Evolutionary conservation across 345 rosid genomes (phyloP).

Genomic region (Gossypium thurberi): DNA sequence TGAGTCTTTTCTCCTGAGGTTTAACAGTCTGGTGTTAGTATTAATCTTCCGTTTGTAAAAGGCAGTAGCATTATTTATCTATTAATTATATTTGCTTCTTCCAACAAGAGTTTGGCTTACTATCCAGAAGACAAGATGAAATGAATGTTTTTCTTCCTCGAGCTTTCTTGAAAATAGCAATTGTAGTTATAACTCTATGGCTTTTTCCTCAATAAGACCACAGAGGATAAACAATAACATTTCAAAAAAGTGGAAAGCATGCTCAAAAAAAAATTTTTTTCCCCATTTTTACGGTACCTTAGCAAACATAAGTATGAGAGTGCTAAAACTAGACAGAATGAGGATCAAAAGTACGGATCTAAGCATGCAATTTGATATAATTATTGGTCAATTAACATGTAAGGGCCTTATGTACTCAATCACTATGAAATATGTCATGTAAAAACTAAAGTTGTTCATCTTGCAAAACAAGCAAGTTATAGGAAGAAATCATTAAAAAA

Average conservation of each 20-base stretch:
- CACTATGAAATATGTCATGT: not conserved
- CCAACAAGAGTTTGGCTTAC: too few species aligned
- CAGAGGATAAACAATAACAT: not conserved
- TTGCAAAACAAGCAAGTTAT: too few species aligned
- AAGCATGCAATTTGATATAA: not conserved
- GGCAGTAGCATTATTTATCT: not conserved
- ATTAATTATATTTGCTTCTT: too few species aligned
- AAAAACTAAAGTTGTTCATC: not conserved
- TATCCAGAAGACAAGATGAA: not conserved
- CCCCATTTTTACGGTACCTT: not conserved
- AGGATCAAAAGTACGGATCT: not conserved
- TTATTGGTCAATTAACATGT: not conserved
- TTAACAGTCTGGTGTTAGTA: not conserved
- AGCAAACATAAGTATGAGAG: not conserved
- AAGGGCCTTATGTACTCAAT: not conserved
- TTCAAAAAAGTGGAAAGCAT: not conserved
- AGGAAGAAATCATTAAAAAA: not conserved
- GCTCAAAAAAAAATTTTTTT: not conserved
- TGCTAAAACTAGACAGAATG: not conserved
- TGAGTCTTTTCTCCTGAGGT: slow-evolving; percentile 71
- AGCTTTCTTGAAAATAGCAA: not conserved
- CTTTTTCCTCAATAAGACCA: not conserved
- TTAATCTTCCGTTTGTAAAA: not conserved
- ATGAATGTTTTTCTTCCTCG: not conserved
- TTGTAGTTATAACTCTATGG: not conserved